Evolutionary conservation across 768 basidiomycete species (phyloP).

Genomic region (Pisolithus sp.): DNA sequence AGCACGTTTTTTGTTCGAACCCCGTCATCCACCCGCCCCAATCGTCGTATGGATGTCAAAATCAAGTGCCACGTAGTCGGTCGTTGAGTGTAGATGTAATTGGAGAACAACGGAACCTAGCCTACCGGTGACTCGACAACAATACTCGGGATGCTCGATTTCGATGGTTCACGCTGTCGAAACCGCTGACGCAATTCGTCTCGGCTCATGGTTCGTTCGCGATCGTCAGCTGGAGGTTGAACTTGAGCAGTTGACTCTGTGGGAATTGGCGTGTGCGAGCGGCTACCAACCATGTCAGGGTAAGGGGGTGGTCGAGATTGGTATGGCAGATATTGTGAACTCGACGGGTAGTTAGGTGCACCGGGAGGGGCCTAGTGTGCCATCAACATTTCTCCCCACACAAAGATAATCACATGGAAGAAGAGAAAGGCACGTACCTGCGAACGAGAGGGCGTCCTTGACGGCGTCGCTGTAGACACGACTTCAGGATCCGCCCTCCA

Average conservation of each 20-base stretch:
- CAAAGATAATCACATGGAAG: neutral
- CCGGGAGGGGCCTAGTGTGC: constrained; percentile 5
- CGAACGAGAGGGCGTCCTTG: constrained; percentile 14
- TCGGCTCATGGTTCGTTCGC: constrained; percentile 6
- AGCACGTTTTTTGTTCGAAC: neutral
- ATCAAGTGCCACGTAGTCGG: neutral
- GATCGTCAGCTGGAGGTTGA: constrained; percentile 3
- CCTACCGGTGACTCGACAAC: constrained; percentile 42
- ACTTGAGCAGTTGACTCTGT: constrained; percentile 5
- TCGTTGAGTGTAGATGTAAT: neutral
- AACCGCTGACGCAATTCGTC: constrained; percentile 21
- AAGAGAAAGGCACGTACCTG: constrained; percentile 10
- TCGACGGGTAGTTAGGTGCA: neutral
- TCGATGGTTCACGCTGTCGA: constrained; percentile 28
- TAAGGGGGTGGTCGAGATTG: constrained; percentile 15
- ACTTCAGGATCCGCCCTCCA: constrained; percentile 26
- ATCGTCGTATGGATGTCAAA: neutral
- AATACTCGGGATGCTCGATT: constrained; percentile 35
- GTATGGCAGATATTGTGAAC: constrained; percentile 10
- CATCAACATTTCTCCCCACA: neutral
- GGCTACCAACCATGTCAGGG: constrained; percentile 13
- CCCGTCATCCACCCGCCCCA: neutral
- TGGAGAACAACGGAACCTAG: constrained; percentile 10
- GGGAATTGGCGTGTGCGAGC: constrained; percentile 11
- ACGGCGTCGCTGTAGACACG: constrained; percentile 9